Base-by-base conservation (phyloP, 176 grass and related monocot genomes). In the Avena atlantica region DNA sequence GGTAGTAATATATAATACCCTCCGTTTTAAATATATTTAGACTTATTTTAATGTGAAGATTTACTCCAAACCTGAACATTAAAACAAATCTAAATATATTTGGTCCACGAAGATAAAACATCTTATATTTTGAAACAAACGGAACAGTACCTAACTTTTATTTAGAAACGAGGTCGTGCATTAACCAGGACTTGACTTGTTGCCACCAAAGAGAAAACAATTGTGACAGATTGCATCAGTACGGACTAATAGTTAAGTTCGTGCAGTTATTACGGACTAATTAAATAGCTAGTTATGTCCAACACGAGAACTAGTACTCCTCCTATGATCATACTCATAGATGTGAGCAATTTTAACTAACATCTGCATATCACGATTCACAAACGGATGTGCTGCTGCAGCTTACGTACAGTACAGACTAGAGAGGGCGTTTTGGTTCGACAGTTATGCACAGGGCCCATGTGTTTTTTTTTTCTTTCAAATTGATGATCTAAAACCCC, bases 111-210 rank as follows among this genome's bases (percentile, higher is more conserved):
- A 34, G 0, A 2, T 34, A 34, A 34, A 34, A 34, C 3, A 34
- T 34, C 31, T 34, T 34, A 34, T 34, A 34, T 34, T 34, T 34
- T 0, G 4, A 34, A 34, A 34, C 31, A 31, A 2, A 31, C 0
- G 0, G 31, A 31, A 2, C 0, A 34, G 31, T 34, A 34, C 31
- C 53, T 56, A 17, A 4, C 51, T 15, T 14, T 53, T 14, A 53
- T 17, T 56, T 0, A 6, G 14, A 56, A 56, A 17, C 15, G 16
- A 66, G 70, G 29, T 78, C 84, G 79, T 63, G n/a, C 63, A 71
- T 78, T 20, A 37, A 82, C 72, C 52, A 53, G 21, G 79, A 27
- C 74, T 70, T 76, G 10, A 82, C 49, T 71, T 86, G 12, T 55
- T 71, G 67, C 47, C 16, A 78, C 34, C 3, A 31, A 17, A 9